phyloP scores from a whole-genome alignment of 768 basidiomycete genomes.

The Cyclocybe aegerita region DNA sequence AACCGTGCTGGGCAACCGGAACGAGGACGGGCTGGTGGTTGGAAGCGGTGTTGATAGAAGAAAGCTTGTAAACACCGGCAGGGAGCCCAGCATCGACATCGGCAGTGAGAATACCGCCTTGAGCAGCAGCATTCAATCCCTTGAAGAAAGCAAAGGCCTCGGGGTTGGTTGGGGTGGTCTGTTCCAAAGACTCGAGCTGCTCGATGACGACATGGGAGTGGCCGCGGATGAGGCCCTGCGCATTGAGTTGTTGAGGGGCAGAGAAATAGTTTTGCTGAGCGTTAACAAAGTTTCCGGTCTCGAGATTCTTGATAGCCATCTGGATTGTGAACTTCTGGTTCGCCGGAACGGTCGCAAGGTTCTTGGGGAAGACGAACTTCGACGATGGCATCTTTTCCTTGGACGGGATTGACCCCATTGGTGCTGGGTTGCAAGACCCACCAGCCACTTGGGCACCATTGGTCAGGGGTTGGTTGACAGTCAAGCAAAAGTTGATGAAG shows the following conservation, averaged over 20 bases:
- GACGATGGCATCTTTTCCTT: slow-evolving; percentile 46
- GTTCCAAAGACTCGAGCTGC: slow-evolving; percentile 39
- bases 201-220: slow-evolving; percentile 65
- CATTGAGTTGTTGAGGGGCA: slow-evolving; percentile 57
- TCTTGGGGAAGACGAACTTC: slow-evolving; percentile 48
- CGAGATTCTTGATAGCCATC: slow-evolving; percentile 45
- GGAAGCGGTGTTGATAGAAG: slow-evolving; percentile 55
- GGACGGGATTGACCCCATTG: slow-evolving; percentile 57
- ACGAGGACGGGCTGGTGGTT: slow-evolving; percentile 65
- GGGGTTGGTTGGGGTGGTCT: slow-evolving; percentile 49
- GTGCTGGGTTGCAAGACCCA: slow-evolving; percentile 62
- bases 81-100: slow-evolving; percentile 55
- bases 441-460: slow-evolving; percentile 48
- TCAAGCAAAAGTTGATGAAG: slow-evolving; percentile 61
- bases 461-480: slow-evolving; percentile 47
- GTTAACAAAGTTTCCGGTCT: slow-evolving; percentile 61
- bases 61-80: slow-evolving; percentile 57
- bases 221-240: slow-evolving; percentile 49
- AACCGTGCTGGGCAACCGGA: slow-evolving; percentile 60
- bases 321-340: slow-evolving; percentile 50
- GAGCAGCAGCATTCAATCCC: slow-evolving; percentile 44
- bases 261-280: slow-evolving; percentile 52
- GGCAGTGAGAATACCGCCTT: slow-evolving; percentile 50
- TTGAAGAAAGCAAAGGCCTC: slow-evolving; percentile 59
- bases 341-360: slow-evolving; percentile 42